Evolutionary conservation across 352 stramenopile genomes (phyloP).

Genomic region (Phytopythium litorale): DNA sequence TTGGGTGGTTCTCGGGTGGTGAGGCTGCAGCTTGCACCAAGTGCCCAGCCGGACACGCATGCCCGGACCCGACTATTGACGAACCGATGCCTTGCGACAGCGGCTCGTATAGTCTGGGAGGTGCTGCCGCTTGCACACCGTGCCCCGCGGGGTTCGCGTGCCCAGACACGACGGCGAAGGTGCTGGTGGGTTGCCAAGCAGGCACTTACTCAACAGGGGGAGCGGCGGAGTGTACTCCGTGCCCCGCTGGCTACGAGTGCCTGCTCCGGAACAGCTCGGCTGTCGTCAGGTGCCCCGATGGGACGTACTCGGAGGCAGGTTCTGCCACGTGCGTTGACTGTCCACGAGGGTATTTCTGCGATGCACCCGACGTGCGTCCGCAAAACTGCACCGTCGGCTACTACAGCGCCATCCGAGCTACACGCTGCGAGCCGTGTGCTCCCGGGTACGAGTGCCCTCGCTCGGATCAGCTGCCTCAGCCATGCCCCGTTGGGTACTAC

Average conservation of each 20-base stretch:
- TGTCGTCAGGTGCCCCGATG: constrained; percentile 52
- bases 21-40: constrained; percentile 45
- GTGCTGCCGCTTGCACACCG: constrained; percentile 41
- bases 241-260: constrained; percentile 79
- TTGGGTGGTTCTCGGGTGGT: constrained; percentile 36
- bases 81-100: constrained; percentile 31
- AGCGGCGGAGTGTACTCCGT: constrained; percentile 53
- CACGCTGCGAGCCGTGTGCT: constrained; percentile 58
- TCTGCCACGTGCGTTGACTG: constrained; percentile 68
- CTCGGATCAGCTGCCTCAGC: constrained; percentile 63
- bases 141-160: constrained; percentile 78
- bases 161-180: constrained; percentile 45
- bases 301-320: constrained; percentile 61
- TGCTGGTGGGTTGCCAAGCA: constrained; percentile 39
- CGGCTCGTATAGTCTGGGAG: constrained; percentile 60
- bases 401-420: constrained; percentile 72
- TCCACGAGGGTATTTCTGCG: constrained; percentile 80
- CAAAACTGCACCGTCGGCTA: constrained; percentile 75
- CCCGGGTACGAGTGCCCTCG: constrained; percentile 84
- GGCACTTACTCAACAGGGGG: constrained; percentile 56
- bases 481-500: constrained; percentile 87
- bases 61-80: constrained; percentile 30
- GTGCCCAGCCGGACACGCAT: constrained; percentile 61
- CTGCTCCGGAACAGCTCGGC: constrained; percentile 51
- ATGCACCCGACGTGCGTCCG: constrained; percentile 49